A percentile compares a stretch with the other conserved stretches of the same genome.
Conservation (phyloP, 192 early-diverging fungal genomes). For the Coemansia sp. region DNA sequence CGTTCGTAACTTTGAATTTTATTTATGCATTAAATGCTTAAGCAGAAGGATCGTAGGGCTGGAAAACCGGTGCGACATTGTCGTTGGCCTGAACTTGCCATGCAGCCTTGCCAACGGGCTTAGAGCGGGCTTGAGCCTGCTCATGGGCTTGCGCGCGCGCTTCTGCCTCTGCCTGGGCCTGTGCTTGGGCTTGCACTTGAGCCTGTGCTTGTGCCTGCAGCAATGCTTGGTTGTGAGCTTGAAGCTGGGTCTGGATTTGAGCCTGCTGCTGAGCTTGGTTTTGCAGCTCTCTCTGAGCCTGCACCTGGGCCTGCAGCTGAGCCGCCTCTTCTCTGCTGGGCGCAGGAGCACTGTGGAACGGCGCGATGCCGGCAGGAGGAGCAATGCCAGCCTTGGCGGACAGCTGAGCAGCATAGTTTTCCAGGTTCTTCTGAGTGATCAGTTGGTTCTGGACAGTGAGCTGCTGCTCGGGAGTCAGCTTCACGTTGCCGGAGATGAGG, state of each 20-base stretch:
- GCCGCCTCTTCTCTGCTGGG: slow-evolving; percentile 1
- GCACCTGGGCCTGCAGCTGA: slow-evolving; percentile 19
- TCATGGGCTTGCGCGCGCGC: slow-evolving; percentile 39
- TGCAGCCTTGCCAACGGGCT: slow-evolving; percentile 7
- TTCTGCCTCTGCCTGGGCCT: slow-evolving; percentile 47
- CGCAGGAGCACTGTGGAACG: slow-evolving; percentile 3
- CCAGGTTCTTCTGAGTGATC: slow-evolving; percentile 48
- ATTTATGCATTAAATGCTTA: not conserved
- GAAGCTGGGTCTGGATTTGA: slow-evolving; percentile 18
- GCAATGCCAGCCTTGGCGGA: slow-evolving; percentile 37
- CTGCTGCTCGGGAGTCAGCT: slow-evolving; percentile 37
- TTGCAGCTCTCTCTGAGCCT: slow-evolving; percentile 39
- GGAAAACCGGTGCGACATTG: not conserved
- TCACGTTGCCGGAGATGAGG: not conserved
- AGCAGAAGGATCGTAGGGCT: not conserved
- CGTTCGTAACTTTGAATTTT: not conserved
- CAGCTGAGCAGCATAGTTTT: slow-evolving; percentile 44
- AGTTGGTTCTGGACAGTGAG: slow-evolving; percentile 49
- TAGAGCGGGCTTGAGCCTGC: slow-evolving; percentile 35
- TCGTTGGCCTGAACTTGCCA: not conserved
- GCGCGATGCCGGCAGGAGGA: slow-evolving; percentile 45
- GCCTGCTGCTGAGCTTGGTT: slow-evolving; percentile 14
- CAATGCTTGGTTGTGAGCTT: slow-evolving; percentile 29
- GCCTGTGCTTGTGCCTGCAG: slow-evolving; percentile 37
- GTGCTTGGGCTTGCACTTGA: slow-evolving; percentile 45